Evolutionary conservation across 2,329 filamentous ascomycete species (phyloP).

Genomic region (Fusarium aywerte): DNA sequence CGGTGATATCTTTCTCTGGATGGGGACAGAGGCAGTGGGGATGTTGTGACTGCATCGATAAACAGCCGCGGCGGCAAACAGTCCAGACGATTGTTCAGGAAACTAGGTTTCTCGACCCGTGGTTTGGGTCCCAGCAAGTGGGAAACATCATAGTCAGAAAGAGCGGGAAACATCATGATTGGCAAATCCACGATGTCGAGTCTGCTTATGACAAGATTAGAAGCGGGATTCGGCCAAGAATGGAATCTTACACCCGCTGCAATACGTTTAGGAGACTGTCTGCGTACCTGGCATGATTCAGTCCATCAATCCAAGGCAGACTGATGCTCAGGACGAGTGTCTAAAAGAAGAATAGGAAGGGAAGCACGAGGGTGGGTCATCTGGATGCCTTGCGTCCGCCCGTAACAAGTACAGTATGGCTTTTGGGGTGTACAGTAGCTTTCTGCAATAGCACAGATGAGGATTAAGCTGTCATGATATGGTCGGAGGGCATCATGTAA

Average conservation of each 20-base stretch:
- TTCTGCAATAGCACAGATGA: constrained; percentile 42
- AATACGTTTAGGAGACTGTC: constrained; percentile 3
- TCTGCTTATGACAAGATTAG: constrained; percentile 25
- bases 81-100: constrained; percentile 3
- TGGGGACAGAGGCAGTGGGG: constrained; percentile 3
- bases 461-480: constrained; percentile 39
- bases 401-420: not conserved
- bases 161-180: constrained; percentile 19
- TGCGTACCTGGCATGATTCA: constrained; percentile 14
- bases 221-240: constrained; percentile 30
- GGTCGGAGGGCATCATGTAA: constrained; percentile 26
- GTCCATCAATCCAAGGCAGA: constrained; percentile 35
- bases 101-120: constrained; percentile 10
- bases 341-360: constrained; percentile 13
- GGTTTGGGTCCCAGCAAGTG: constrained; percentile 5
- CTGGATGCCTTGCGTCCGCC: constrained; percentile 27
- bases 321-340: constrained; percentile 15
- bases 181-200: constrained; percentile 11
- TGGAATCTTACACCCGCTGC: constrained; percentile 21
- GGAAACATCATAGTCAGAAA: constrained; percentile 13
- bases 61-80: constrained; percentile 33
- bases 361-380: constrained; percentile 26
- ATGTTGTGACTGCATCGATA: constrained; percentile 8
- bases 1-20: constrained; percentile 36
- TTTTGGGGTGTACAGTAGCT: constrained; percentile 19